These are phyloP conservation scores for Lachancea sp. DNA, from an alignment of 805 yeast species.

Conservation along the genomic window DNA sequence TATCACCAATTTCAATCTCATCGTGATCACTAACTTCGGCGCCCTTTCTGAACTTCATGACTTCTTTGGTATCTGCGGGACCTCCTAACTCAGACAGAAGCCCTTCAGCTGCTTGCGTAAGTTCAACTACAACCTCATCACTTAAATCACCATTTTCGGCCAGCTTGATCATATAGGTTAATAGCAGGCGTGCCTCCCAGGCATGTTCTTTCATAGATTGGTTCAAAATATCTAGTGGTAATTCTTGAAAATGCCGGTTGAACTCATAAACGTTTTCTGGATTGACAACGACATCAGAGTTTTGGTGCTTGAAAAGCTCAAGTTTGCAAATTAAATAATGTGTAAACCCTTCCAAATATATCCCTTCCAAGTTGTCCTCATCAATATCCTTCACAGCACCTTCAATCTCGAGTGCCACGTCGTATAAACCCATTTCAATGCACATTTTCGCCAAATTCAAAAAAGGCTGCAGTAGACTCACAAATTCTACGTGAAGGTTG, in stretches of 20 bases:
- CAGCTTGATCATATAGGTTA: slow-evolving; percentile 37
- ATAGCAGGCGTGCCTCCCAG: slow-evolving; percentile 35
- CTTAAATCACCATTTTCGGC: slow-evolving; percentile 36
- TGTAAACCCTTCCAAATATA: slow-evolving; percentile 78
- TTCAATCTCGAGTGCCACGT: slow-evolving; percentile 59
- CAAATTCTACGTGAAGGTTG: slow-evolving; percentile 38
- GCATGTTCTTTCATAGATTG: slow-evolving; percentile 26
- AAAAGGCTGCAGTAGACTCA: slow-evolving; percentile 68
- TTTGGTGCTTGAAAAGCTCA: slow-evolving; percentile 19
- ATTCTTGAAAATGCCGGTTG: slow-evolving; percentile 30
- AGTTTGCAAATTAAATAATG: slow-evolving; percentile 45
- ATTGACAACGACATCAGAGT: slow-evolving; percentile 18
- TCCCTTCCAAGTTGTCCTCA: slow-evolving; percentile 76
- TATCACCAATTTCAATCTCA: slow-evolving; percentile 29
- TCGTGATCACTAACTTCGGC: slow-evolving; percentile 37
- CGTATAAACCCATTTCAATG: slow-evolving; percentile 70
- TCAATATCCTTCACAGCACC: slow-evolving; percentile 66
- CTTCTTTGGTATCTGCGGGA: slow-evolving; percentile 35
- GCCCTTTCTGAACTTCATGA: slow-evolving; percentile 29
- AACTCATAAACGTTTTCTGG: slow-evolving; percentile 31
- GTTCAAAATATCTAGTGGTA: slow-evolving; percentile 36
- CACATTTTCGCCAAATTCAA: slow-evolving; percentile 66
- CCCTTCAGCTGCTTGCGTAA: slow-evolving; percentile 45
- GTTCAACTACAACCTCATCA: slow-evolving; percentile 52
- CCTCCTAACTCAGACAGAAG: slow-evolving; percentile 58